phyloP scores from a whole-genome alignment of 768 basidiomycete species.

The Termitomyces sp. region DNA sequence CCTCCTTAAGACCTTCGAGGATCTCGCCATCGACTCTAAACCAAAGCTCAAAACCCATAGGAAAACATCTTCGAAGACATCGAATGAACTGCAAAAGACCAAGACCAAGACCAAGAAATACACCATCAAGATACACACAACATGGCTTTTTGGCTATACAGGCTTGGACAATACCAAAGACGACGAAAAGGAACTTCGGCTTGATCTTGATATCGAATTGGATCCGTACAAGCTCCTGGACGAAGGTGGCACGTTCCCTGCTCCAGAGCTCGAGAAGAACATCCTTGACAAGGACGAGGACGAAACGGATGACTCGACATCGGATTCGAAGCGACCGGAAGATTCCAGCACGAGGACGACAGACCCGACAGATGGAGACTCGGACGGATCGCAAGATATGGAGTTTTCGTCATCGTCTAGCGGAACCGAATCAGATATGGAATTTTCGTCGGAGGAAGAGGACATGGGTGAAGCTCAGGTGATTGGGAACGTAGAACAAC shows the following conservation, averaged over 20 bases:
- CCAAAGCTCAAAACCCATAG: neutral
- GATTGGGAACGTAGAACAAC: too few species aligned
- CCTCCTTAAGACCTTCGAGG: constrained; percentile 6
- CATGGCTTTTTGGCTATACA: constrained; percentile 2
- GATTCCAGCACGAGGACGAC: neutral
- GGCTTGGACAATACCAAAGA: neutral
- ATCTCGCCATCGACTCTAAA: constrained; percentile 1
- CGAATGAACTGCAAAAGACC: neutral
- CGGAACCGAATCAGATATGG: constrained; percentile 10
- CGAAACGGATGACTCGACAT: neutral
- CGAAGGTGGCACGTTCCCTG: constrained; percentile 9
- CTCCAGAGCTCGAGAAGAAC: neutral
- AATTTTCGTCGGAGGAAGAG: constrained; percentile 4
- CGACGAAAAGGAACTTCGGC: neutral
- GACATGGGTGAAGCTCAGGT: neutral
- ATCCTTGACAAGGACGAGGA: neutral
- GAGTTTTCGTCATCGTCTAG: constrained; percentile 9
- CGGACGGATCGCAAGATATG: constrained; percentile 11
- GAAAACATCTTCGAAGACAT: neutral
- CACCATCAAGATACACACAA: constrained; percentile 10
- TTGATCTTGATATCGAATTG: constrained; percentile 1
- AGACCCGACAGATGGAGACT: neutral
- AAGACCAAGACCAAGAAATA: constrained; percentile 2
- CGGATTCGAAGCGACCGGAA: neutral
- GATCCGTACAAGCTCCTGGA: constrained; percentile 14